A percentile compares a stretch with the other conserved stretches of the same genome.
phyloP scores from a whole-genome alignment of 257 asterid species.

The Gynochthodes officinalis region DNA sequence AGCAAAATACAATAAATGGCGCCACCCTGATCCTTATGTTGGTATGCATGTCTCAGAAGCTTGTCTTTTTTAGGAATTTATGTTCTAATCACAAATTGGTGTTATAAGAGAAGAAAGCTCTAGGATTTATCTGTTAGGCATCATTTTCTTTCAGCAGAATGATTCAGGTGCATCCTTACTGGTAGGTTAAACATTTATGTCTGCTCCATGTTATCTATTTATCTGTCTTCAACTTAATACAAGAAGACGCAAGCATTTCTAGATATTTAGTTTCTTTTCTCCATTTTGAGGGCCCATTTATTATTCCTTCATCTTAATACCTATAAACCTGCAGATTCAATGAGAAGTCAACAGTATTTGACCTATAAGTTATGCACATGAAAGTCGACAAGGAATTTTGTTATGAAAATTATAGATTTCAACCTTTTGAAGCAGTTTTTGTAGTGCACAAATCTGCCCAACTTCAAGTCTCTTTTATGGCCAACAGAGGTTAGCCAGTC shows the following conservation, averaged over 20 bases:
- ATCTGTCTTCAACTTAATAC: background rate
- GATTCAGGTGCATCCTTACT: background rate
- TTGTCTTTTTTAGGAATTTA: background rate
- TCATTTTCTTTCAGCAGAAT: background rate
- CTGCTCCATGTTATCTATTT: background rate
- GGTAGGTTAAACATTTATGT: background rate
- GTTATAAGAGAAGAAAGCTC: background rate
- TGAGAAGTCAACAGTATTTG: background rate
- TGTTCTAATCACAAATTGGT: background rate
- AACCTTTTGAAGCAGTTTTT: background rate
- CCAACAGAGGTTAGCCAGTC: background rate
- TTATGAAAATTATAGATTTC: background rate
- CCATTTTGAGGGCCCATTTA: background rate
- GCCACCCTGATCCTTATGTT: conserved; percentile 95
- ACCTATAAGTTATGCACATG: background rate
- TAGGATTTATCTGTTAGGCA: background rate
- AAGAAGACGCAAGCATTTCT: background rate
- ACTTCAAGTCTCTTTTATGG: background rate
- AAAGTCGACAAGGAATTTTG: background rate
- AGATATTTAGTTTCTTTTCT: background rate
- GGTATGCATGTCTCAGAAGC: conserved; percentile 42
- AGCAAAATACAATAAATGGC: conserved; percentile 63
- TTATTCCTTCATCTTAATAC: no score
- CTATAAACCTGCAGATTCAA: no score
- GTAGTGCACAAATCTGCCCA: background rate